Conservation (phyloP, 352 stramenopile species). For the Pythium biforme region DNA sequence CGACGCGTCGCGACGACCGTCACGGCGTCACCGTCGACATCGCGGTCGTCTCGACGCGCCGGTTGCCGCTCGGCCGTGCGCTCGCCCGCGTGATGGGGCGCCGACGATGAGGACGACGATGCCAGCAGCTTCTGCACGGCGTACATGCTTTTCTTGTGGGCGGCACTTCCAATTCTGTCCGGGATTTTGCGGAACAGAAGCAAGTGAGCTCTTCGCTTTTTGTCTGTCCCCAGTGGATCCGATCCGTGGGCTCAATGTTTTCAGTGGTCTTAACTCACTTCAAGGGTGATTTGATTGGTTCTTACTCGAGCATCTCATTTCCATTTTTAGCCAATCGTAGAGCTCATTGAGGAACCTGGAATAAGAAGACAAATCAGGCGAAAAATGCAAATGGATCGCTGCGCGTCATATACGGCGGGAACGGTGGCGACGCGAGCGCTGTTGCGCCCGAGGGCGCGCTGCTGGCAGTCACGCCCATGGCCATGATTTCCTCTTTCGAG, state of each 20-base stretch:
- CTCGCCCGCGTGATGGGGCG: conserved; percentile 24
- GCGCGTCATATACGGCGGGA: conserved; percentile 11
- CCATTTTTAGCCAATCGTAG: conserved; percentile 24
- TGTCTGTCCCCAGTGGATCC: neutral
- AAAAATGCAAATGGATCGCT: conserved; percentile 30
- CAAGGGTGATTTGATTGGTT: conserved; percentile 21
- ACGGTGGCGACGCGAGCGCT: conserved; percentile 7
- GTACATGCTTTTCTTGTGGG: neutral
- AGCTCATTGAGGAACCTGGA: neutral
- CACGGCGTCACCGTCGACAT: conserved; percentile 18
- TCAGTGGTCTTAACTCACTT: conserved; percentile 19
- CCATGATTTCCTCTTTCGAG: conserved; percentile 19
- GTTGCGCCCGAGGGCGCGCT: neutral
- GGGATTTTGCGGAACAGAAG: too few relatives aligned
- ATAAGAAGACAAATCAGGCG: conserved; percentile 12
- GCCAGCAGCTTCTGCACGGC: neutral
- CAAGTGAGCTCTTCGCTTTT: too few relatives aligned
- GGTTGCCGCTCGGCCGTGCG: conserved; percentile 35
- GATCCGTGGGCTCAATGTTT: neutral
- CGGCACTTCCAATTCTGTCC: too few relatives aligned
- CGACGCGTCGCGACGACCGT: conserved; percentile 21
- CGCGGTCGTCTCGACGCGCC: neutral
- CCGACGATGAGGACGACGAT: neutral
- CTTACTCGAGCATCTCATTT: conserved; percentile 8
- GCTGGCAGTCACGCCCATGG: neutral